Base-by-base conservation (phyloP, 2,329 filamentous ascomycete genomes). In the Penicillium corylophilum region DNA sequence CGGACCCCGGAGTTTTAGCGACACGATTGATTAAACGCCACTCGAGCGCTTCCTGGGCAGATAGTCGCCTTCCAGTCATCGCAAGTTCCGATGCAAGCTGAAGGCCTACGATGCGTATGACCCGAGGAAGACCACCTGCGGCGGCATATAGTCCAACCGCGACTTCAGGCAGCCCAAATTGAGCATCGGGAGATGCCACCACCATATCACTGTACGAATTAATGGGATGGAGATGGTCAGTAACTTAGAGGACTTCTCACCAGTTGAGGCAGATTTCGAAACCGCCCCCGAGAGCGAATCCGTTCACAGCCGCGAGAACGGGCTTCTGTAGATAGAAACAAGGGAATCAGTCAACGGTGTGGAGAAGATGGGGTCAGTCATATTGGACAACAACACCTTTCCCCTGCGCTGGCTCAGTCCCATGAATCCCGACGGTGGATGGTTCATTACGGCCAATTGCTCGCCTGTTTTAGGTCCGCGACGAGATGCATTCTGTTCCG, bases 241-340 rank as follows among this genome's bases (percentile, higher is more conserved):
- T 43, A 26, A 23, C 7, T 9, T 6, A 12, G n/a, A 36, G 24
- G 20, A 23, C 12, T n/a, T 67, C 72, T 31, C 65, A 81, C 79
- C 87, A 89, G 88, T 96, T 96, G 81, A 97, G 88, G 51, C 92
- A 90, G 70, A 91, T 90, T 75, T 93, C 89, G 72, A 88, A 85
- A 2, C 88, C 89, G 45, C 89, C 89, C 35, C 89, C 89, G 31
- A 89, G 78, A 40, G 86, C 88, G 26, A 88, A 75, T 1, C 89
- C 89, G 65, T 91, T 89, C n/a, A 92, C 86, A 0, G 89, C 89
- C 1, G 85, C 87, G 23, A 93, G 79, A 43, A 93, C 78, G 1
- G 89, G 89, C 64, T 93, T 93, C 71, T 28, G 26, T 28, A 28
- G 26, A 12, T 28, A 28, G 26, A 28, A 28, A 9, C 7, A 28